Evolutionary conservation across 495 filamentous ascomycete species (phyloP).

Genomic region (Tuber borchii): DNA sequence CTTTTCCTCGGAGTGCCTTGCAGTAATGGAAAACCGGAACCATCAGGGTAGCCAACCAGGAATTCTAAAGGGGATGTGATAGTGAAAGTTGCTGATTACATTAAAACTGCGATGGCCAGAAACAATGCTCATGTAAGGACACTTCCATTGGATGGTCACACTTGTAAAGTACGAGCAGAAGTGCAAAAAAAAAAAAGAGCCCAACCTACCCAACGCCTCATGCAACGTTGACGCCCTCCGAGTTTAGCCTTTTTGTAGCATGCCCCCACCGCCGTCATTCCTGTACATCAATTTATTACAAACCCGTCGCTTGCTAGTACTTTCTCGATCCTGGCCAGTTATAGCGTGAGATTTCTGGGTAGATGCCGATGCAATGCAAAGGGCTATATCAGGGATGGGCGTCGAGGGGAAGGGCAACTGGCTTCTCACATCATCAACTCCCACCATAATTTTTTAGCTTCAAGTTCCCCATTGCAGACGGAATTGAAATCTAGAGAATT

Average conservation of each 20-base stretch:
- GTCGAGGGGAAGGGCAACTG: neutral
- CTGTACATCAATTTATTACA: slow-evolving; percentile 7
- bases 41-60: neutral
- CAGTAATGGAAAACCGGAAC: neutral
- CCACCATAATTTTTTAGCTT: neutral
- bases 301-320: neutral
- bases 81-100: neutral
- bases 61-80: neutral
- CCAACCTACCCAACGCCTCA: neutral
- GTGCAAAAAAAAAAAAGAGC: neutral
- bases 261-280: slow-evolving; percentile 1
- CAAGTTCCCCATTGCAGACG: neutral
- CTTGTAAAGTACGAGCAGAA: neutral
- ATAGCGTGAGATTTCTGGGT: slow-evolving; percentile 1
- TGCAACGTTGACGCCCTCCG: neutral
- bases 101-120: slow-evolving; percentile 1
- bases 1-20: slow-evolving; percentile 3
- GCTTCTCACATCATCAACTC: neutral
- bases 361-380: neutral
- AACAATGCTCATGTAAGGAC: neutral
- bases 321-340: neutral
- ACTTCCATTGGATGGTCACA: neutral
- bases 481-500: neutral
- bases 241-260: neutral
- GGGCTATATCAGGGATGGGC: neutral